These are phyloP conservation scores for Golovinomyces cichoracearum DNA, from an alignment of 2,329 filamentous ascomycete genomes.

Conservation along the genomic window DNA sequence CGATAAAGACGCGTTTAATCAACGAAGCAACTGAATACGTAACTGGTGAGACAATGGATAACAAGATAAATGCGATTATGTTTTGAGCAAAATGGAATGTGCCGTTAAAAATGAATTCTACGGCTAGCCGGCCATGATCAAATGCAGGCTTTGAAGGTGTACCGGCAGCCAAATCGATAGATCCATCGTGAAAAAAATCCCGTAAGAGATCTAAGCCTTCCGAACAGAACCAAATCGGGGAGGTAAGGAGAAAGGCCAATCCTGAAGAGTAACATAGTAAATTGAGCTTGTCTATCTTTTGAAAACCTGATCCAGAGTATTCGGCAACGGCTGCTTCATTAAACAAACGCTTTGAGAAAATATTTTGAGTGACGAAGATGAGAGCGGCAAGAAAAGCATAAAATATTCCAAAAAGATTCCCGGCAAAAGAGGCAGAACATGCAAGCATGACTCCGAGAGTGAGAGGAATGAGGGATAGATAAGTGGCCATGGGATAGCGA, in stretches of 20 bases:
- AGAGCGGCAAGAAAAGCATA: constrained; percentile 75
- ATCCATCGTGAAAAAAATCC: constrained; percentile 61
- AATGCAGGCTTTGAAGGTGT: constrained; percentile 31
- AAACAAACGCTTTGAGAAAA: constrained; percentile 93
- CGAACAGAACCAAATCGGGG: constrained; percentile 78
- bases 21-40: constrained; percentile 91
- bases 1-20: constrained; percentile 94
- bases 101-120: constrained; percentile 95
- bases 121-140: constrained; percentile 42
- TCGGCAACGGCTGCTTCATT: constrained; percentile 77
- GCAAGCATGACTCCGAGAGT: constrained; percentile 89
- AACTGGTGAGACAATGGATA: constrained; percentile 84
- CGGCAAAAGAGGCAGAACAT: constrained; percentile 73
- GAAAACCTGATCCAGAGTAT: constrained; percentile 39
- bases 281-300: constrained; percentile 90
- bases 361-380: constrained; percentile 94
- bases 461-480: constrained; percentile 67
- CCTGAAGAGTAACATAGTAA: constrained; percentile 91
- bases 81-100: constrained; percentile 92
- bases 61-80: constrained; percentile 73
- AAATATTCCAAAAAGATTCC: constrained; percentile 69
- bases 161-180: constrained; percentile 31
- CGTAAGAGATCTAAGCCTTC: constrained; percentile 56
- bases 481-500: constrained; percentile 64
- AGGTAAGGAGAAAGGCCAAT: constrained; percentile 64